These are phyloP conservation scores for Nannizzia gypsea DNA, from an alignment of 2,329 filamentous ascomycete species.

Conservation along the genomic window DNA sequence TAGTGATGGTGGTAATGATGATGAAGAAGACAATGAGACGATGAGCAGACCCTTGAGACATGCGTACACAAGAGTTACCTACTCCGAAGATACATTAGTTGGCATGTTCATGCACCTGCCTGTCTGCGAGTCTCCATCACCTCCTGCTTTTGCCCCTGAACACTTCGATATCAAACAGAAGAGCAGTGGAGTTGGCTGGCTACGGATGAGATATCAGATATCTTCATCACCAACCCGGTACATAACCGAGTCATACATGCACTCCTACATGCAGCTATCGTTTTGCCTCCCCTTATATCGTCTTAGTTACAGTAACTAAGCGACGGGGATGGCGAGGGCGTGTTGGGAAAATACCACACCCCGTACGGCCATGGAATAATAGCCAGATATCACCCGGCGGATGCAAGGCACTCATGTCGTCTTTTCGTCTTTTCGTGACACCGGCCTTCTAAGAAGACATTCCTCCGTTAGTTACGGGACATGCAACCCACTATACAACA, in stretches of 20 bases:
- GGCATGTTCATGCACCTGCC: too few relatives aligned
- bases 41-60: too few relatives aligned
- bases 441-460: neutral
- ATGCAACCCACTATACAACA: neutral
- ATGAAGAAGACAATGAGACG: too few relatives aligned
- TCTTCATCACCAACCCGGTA: neutral
- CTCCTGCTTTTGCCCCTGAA: too few relatives aligned
- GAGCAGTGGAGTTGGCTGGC: neutral
- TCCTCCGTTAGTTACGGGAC: neutral
- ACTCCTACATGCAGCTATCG: neutral
- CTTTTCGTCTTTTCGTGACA: neutral
- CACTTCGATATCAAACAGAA: neutral
- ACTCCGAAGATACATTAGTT: too few relatives aligned
- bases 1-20: neutral
- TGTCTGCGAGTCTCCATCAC: too few relatives aligned
- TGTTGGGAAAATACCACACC: neutral
- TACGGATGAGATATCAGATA: neutral
- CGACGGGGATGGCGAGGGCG: neutral
- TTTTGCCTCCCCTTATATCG: neutral
- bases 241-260: neutral
- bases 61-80: too few relatives aligned
- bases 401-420: slow-evolving; percentile 3
- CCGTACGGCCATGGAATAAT: neutral
- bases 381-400: neutral
- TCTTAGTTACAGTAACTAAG: neutral